Evolutionary conservation across 305 asterid species (phyloP).

Genomic region (Stenogyne calaminthoides): DNA sequence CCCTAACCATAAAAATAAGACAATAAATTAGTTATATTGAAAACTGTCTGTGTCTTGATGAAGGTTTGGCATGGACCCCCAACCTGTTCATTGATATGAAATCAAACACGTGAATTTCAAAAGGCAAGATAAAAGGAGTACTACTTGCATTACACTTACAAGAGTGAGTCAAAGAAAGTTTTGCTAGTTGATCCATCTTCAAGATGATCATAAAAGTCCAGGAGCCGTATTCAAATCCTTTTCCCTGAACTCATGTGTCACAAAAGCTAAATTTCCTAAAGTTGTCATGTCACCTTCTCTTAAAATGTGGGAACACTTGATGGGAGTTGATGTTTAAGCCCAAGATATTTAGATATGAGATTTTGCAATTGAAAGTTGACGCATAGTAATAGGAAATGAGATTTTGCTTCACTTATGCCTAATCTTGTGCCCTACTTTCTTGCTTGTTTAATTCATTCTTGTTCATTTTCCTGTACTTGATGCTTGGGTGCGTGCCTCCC

Average conservation of each 20-base stretch:
- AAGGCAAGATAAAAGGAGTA: not conserved
- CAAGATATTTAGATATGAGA: not conserved
- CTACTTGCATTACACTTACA: not conserved
- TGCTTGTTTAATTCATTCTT: conserved; percentile 19
- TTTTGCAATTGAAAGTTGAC: not conserved
- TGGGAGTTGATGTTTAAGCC: not conserved
- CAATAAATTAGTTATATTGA: too few relatives aligned
- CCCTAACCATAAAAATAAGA: too few relatives aligned
- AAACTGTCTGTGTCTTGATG: not conserved
- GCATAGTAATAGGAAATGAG: not conserved
- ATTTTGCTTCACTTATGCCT: conserved; percentile 4
- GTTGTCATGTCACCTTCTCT: not conserved
- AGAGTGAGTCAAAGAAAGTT: not conserved
- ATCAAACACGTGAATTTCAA: not conserved
- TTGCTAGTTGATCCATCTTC: not conserved
- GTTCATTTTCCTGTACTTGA: not conserved
- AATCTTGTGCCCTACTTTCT: not conserved
- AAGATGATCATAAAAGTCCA: not conserved
- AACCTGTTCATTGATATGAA: not conserved
- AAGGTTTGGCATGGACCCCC: not conserved
- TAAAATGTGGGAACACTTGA: not conserved
- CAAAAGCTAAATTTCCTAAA: not conserved
- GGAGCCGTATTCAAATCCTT: not conserved
- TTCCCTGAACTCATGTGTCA: not conserved
- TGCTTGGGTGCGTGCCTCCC: not conserved